Percentiles rank a stretch among this genome's conserved stretches.
Conservation (phyloP, 225 moss, liverwort and hornwort species). For the Straminergon stramineum region DNA sequence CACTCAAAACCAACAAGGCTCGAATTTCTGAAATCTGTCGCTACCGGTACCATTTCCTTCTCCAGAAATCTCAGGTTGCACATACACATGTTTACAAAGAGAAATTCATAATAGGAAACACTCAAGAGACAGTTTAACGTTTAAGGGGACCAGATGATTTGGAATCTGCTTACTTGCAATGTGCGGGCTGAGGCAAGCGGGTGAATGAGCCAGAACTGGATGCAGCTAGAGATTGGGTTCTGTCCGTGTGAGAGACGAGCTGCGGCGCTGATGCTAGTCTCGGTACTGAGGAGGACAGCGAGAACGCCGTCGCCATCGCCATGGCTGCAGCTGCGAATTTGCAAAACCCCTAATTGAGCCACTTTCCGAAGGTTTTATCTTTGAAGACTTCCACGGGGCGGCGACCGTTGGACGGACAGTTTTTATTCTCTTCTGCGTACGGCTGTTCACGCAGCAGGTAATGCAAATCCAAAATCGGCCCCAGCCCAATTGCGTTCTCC, state of each 20-base stretch:
- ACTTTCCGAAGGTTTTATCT: neutral
- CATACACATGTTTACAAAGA: neutral
- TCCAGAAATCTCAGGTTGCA: neutral
- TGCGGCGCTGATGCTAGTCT: neutral
- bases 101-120: neutral
- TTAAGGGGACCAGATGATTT: neutral
- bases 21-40: neutral
- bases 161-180: constrained; percentile 1
- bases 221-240: neutral
- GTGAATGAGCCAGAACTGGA: constrained; percentile 11
- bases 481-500: neutral
- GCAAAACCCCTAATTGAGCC: neutral
- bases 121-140: neutral
- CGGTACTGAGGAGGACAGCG: neutral
- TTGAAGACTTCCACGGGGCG: neutral
- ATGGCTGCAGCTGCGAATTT: neutral
- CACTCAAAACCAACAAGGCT: neutral
- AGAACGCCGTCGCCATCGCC: constrained; percentile 10
- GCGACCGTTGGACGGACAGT: neutral
- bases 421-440: neutral
- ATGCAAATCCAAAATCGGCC: neutral
- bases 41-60: neutral
- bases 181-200: neutral
- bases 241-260: neutral
- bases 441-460: neutral